Evolutionary conservation across 352 stramenopile genomes (phyloP), one percentile per base, ranked within the genome.

Genomic region (Globisporangium alternatum): DNA sequence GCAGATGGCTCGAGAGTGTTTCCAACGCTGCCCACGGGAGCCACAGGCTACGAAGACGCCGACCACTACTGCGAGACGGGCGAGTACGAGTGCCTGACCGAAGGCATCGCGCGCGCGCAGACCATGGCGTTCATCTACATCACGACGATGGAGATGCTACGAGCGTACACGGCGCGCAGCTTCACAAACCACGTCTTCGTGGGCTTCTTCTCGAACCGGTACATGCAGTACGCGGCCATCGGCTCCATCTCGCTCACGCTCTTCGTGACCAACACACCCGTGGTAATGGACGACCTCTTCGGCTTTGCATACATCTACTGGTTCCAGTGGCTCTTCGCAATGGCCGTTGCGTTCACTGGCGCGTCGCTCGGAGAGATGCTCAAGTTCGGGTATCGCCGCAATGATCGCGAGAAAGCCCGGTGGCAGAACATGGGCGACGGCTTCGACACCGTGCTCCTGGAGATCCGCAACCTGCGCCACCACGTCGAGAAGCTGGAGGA

Each of bases 61-160:
- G 74, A 70, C 2, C 45, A 78, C 2, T 85, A 88, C 58, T 93
- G 82, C 52, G 67, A 88, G 64, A 78, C 77, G 47, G 78, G 77
- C 51, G 75, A 89, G 56, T 91, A 88, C 51, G 68, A 80, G 69
- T 82, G 75, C 49, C 37, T 80, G 31, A 73, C 70, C 0, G 72
- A 78, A 15, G 75, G 75, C 17, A 63, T 82, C 15, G 75, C 72
- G 5, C 72, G 73, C 37, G 67, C 75, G 22, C 72, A 80, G 62
- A 80, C 75, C 44, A 80, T 78, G 75, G 62, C 54, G 51, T 82
- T 82, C 56, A 54, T 82, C 12, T 78, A 76, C 65, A 82, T 82
- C 64, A 82, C 75, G 28, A 80, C 66, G 31, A 80, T 77, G 68
- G 75, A 82, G 60, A 77, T 82, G 70, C 57, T 82, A 19, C 72